Percentiles rank a stretch among this genome's conserved stretches.
Evolutionary conservation across 495 filamentous ascomycete genomes (phyloP).

Genomic region (Aspergillus funiculosus): DNA sequence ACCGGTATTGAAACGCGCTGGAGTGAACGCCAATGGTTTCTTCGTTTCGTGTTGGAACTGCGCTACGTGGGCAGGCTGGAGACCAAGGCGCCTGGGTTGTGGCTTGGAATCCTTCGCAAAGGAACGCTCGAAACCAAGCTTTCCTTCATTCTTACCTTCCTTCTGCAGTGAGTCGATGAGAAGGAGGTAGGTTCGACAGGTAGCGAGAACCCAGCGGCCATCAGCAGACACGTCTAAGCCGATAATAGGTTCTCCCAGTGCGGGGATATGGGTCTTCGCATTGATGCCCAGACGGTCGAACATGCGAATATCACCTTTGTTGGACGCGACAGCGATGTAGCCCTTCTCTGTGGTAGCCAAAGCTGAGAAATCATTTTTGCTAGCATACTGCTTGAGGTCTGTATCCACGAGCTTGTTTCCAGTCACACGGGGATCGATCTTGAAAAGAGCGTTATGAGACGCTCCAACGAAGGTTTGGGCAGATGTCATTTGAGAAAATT

Average conservation of each 20-base stretch:
- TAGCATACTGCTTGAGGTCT: conserved; percentile 88
- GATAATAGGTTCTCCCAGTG: conserved; percentile 90
- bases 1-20: conserved; percentile 91
- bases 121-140: conserved; percentile 91
- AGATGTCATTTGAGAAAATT: conserved; percentile 95
- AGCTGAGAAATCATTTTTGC: conserved; percentile 95
- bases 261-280: conserved; percentile 94
- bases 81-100: conserved; percentile 80
- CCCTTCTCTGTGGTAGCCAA: conserved; percentile 92
- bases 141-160: conserved; percentile 91
- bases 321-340: conserved; percentile 91
- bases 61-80: conserved; percentile 84
- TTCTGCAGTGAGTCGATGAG: conserved; percentile 89
- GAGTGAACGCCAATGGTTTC: conserved; percentile 76
- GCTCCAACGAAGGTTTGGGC: conserved; percentile 93
- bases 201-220: conserved; percentile 90
- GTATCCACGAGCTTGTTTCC: conserved; percentile 91
- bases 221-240: conserved; percentile 92
- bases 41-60: conserved; percentile 96
- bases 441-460: conserved; percentile 85
- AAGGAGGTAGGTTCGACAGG: conserved; percentile 89
- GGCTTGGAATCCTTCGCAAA: conserved; percentile 92
- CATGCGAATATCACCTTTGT: conserved; percentile 94
- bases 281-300: conserved; percentile 96
- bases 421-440: conserved; percentile 83